Conservation (phyloP, 2,329 filamentous ascomycete species). For the Pyricularia pennisetigena region DNA sequence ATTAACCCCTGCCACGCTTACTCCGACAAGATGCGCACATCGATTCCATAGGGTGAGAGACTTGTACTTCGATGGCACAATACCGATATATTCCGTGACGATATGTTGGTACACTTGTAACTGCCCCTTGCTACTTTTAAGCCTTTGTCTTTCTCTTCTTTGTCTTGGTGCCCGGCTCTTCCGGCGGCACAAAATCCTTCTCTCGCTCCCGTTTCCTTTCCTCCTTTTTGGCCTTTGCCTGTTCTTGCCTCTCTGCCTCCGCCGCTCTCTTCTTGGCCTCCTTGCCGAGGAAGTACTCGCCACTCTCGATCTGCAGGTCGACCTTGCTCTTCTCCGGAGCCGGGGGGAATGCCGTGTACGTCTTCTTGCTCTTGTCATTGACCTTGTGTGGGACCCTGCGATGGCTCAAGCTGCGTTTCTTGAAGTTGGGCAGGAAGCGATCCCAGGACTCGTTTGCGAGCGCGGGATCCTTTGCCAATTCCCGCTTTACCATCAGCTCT, state of each 20-base stretch:
- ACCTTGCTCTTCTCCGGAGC: constrained; percentile 98
- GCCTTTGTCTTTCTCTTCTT: constrained; percentile 50
- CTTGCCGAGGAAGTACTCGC: constrained; percentile 93
- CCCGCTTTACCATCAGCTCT: constrained; percentile 77
- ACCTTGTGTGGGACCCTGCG: constrained; percentile 74
- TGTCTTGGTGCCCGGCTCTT: constrained; percentile 58
- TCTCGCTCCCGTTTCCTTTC: constrained; percentile 80
- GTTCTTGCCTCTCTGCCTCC: constrained; percentile 71
- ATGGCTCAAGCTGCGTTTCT: constrained; percentile 83
- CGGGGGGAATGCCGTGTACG: constrained; percentile 94
- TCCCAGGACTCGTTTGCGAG: constrained; percentile 89
- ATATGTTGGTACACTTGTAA: not conserved
- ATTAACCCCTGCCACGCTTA: not conserved
- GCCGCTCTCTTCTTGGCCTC: constrained; percentile 79
- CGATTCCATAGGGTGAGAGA: not conserved
- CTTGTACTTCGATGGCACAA: not conserved
- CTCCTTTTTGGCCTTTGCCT: constrained; percentile 78
- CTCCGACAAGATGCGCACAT: not conserved
- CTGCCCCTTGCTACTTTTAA: not conserved
- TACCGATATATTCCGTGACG: not conserved
- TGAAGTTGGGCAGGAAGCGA: constrained; percentile 93
- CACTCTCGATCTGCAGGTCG: constrained; percentile 93
- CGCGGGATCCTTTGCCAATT: constrained; percentile 70
- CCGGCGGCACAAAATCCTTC: constrained; percentile 78
- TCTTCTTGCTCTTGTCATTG: constrained; percentile 87